Percentiles rank a stretch among this genome's conserved stretches.
These are phyloP conservation scores for Pseudogymnoascus sp. DNA, from an alignment of 2,329 filamentous ascomycete species.

Conservation along the genomic window DNA sequence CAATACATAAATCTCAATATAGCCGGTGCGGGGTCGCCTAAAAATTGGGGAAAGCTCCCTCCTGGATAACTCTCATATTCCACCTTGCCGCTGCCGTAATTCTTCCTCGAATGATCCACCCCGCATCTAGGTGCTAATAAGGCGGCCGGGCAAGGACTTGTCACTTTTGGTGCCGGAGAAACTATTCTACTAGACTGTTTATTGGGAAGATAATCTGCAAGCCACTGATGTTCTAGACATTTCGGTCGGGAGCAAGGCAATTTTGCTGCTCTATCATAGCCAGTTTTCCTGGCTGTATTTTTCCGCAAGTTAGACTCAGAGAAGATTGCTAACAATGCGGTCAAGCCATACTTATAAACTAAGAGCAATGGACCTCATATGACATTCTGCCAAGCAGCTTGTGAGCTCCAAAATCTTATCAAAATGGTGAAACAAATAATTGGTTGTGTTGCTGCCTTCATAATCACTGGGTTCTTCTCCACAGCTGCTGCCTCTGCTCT, in stretches of 20 bases:
- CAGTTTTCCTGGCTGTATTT: not conserved
- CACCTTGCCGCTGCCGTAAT: not conserved
- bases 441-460: not conserved
- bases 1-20: not conserved
- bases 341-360: not conserved
- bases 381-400: not conserved
- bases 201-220: not conserved
- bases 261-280: not conserved
- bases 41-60: constrained; percentile 6
- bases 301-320: not conserved
- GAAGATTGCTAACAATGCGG: not conserved
- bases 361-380: not conserved
- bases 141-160: not conserved
- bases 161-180: not conserved
- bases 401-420: not conserved
- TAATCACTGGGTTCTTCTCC: not conserved
- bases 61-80: not conserved
- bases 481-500: not conserved
- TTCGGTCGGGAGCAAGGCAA: not conserved
- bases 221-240: not conserved
- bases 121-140: not conserved
- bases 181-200: not conserved
- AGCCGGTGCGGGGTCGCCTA: constrained; percentile 3
- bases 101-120: constrained; percentile 2
- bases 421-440: constrained; percentile 3